Conservation (phyloP, 1,284 basidiomycete species). For the Takashimella koratensis region DNA sequence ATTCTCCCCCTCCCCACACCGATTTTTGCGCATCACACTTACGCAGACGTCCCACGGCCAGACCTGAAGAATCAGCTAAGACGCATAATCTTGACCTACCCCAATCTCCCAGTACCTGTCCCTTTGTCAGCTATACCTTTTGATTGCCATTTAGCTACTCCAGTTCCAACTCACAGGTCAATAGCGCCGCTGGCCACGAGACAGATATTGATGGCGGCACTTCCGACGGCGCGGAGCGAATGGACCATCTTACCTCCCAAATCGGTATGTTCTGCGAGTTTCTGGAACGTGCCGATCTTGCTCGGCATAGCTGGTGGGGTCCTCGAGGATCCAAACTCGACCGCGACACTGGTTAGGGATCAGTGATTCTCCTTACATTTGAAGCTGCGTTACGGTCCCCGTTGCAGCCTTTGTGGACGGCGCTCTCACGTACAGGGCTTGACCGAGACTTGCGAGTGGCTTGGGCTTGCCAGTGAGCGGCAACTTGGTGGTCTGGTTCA, state of each 20-base stretch:
- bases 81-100: slow-evolving; percentile 21
- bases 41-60: slow-evolving; percentile 89
- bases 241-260: slow-evolving; percentile 80
- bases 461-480: slow-evolving; percentile 71
- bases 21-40: too few relatives aligned
- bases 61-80: slow-evolving; percentile 19
- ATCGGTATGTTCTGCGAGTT: slow-evolving; percentile 69
- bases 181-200: slow-evolving; percentile 78
- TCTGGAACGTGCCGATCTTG: slow-evolving; percentile 69
- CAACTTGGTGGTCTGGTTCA: slow-evolving; percentile 59
- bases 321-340: slow-evolving; percentile 83
- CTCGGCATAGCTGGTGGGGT: slow-evolving; percentile 64
- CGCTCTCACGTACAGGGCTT: slow-evolving; percentile 58
- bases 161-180: slow-evolving; percentile 59
- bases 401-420: too few relatives aligned
- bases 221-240: slow-evolving; percentile 75
- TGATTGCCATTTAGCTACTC: background rate
- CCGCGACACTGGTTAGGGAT: slow-evolving; percentile 60
- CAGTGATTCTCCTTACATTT: too few relatives aligned
- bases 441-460: slow-evolving; percentile 67
- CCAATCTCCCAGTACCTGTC: slow-evolving; percentile 73
- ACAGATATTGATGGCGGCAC: slow-evolving; percentile 77
- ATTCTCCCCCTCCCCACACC: too few relatives aligned
- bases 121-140: slow-evolving; percentile 6
- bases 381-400: too few relatives aligned